These are phyloP conservation scores for Yamadazyma mexicana DNA, from an alignment of 1,139 yeast species.

Conservation along the genomic window DNA sequence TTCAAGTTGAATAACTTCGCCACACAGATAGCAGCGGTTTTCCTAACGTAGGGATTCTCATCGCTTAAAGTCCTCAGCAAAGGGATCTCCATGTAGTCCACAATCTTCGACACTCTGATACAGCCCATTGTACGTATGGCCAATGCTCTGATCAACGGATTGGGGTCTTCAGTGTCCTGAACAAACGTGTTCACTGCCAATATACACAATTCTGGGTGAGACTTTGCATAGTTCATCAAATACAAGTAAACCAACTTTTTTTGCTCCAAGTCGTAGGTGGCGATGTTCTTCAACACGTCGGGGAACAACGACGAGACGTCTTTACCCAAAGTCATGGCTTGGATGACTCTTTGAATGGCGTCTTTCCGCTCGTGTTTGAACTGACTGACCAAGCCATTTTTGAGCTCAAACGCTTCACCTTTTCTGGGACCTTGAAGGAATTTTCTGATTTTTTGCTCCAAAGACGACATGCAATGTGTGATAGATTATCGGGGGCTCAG, in stretches of 20 bases:
- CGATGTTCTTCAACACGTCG: slow-evolving; percentile 92
- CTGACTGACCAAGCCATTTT: slow-evolving; percentile 89
- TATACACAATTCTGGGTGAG: slow-evolving; percentile 93
- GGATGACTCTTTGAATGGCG: slow-evolving; percentile 94
- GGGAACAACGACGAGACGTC: slow-evolving; percentile 95
- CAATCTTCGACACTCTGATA: slow-evolving; percentile 91
- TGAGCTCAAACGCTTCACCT: slow-evolving; percentile 86
- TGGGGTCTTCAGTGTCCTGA: slow-evolving; percentile 94
- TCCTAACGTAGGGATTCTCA: slow-evolving; percentile 95
- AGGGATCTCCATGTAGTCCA: slow-evolving; percentile 92
- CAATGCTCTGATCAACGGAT: slow-evolving; percentile 91
- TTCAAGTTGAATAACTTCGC: slow-evolving; percentile 91
- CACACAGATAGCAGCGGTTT: slow-evolving; percentile 96
- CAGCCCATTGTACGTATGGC: slow-evolving; percentile 99
- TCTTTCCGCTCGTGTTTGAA: slow-evolving; percentile 93
- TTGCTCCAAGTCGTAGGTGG: slow-evolving; percentile 95
- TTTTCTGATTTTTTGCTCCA: slow-evolving; percentile 45
- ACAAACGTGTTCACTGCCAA: slow-evolving; percentile 97
- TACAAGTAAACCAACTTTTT: slow-evolving; percentile 93
- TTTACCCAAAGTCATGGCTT: slow-evolving; percentile 99
- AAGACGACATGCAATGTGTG: slow-evolving; percentile 23
- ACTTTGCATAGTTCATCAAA: slow-evolving; percentile 94
- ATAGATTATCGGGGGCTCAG: background rate
- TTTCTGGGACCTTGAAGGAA: slow-evolving; percentile 48
- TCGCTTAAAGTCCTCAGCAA: slow-evolving; percentile 80